Base-by-base conservation (phyloP, 768 basidiomycete genomes). In the Floccularia luteovirens region DNA sequence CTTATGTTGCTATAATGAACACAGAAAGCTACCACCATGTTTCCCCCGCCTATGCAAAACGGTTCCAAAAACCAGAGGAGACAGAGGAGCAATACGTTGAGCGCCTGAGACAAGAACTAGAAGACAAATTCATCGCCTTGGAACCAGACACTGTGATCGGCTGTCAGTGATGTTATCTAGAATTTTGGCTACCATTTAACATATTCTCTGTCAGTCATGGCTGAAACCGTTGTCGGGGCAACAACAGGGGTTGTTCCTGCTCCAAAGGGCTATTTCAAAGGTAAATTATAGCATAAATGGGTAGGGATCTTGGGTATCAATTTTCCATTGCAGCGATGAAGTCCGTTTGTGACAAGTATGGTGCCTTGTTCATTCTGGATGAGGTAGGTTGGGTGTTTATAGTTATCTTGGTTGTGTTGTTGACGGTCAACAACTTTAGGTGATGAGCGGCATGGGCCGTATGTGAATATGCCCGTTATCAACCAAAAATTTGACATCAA, bases 361-460 rank as follows among this genome's bases (percentile, higher is more conserved):
- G 69, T 28, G 85, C 77, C 1, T 59, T 94, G 13, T 82, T 91
- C 57, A 88, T 92, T 30, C 70, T 91, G 24, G 91, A 94, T 51
- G 91, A 93, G 61, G 85, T 69, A 16, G 34, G 62, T 48, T 21
- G 13, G 6, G 22, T 42, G n/a, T 44, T 38, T 28, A 34, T 19
- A 30, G 41, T 39, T 36, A n/a, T 28, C 8, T 8, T 10, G 7
- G 12, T 14, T 28, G 14, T 28, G 11, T 24, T 28, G 7, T 12
- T 10, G 6, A 14, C 12, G n/a, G n/a, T n/a, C n/a, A n/a, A n/a
- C n/a, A n/a, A 13, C 33, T 32, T 12, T 42, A 72, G 70, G 65
- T 91, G 33, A 91, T 93, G 90, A 79, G 81, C 54, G 89, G 89
- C 31, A 90, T 91, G 83, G 88, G 90, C 42, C 77, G 89, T 83